Conservation (phyloP, 352 stramenopile species). For the Thalassiosira hispida region DNA sequence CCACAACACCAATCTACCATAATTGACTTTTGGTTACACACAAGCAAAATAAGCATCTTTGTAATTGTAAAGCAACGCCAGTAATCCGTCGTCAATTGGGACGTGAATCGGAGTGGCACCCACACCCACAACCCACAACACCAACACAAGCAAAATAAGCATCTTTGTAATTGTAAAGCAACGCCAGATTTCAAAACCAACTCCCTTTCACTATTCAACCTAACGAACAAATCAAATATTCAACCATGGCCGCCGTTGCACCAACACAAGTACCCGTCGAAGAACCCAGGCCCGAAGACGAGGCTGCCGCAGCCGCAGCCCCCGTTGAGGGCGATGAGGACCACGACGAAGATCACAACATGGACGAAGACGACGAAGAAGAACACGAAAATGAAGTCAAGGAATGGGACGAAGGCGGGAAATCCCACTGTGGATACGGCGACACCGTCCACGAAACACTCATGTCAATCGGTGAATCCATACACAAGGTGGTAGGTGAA, state of each 20-base stretch:
- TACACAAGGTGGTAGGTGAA: conserved; percentile 59
- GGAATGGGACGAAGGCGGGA: conserved; percentile 59
- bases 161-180: no score
- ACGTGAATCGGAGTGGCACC: no score
- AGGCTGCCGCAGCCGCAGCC: neutral
- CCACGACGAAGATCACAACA: neutral
- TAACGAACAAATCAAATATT: neutral
- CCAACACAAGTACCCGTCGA: neutral
- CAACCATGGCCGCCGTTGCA: neutral
- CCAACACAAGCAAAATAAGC: no score
- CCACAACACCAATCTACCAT: no score
- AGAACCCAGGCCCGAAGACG: neutral
- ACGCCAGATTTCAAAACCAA: no score
- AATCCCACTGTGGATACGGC: conserved; percentile 58
- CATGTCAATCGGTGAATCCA: conserved; percentile 55
- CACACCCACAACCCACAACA: no score
- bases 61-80: no score
- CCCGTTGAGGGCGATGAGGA: neutral
- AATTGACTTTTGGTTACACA: no score
- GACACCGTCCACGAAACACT: conserved; percentile 55
- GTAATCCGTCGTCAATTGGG: no score
- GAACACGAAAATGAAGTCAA: conserved; percentile 31
- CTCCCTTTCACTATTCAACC: no score
- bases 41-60: no score
- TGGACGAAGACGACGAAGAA: conserved; percentile 26